Evolutionary conservation across 371 early-diverging fungal species (phyloP), one percentile per base, ranked within the genome.

Genomic region (Nematocida sp.): DNA sequence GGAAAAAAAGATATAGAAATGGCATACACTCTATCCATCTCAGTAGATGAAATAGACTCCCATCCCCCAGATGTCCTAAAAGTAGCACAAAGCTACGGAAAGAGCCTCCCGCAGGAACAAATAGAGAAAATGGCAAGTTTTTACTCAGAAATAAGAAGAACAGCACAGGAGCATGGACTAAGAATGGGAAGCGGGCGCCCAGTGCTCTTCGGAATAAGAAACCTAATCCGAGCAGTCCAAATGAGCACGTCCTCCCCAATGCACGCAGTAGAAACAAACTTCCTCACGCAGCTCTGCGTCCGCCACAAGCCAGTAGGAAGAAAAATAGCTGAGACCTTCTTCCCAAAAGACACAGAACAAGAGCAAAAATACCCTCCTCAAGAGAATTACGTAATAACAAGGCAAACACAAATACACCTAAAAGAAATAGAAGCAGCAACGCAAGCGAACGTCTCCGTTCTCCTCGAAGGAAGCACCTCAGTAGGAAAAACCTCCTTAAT

Each of bases 401-500:
- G 85, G 2, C 91, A 93, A 30, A 93, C 94, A 0, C 86, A 88
- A 55, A 81, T 82, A 35, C 92, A 94, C 80, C 84, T 97, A 30
- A 81, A 86, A 77, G 90, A 91, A 54, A 86, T 99, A 28, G 89
- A 92, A 5, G 88, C 95, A 55, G 93, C 95, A 4, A 90, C 94
- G 36, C 87, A 92, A 88, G 82, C 88, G 20, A 33, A 36, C 26
- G 54, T 54, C 11, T 36, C 99, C 0, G 90, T 98, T n/a, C 85
- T 99, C 78, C 91, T 99, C 76, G 96, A 98, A 86, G 99, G 99
- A 20, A 95, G 95, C 18, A 99, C 99, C 0, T 94, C 94, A 20
- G 92, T 94, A 33, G 99, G 99, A 68, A 99, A 99, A 84, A 99
- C 99, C 0, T 90, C 91, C 75, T 92, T 98, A 90, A 90, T 99